Percentiles rank a stretch among this genome's conserved stretches.
Conservation (phyloP, 495 filamentous ascomycete genomes). For the Bryoglossum gracile region DNA sequence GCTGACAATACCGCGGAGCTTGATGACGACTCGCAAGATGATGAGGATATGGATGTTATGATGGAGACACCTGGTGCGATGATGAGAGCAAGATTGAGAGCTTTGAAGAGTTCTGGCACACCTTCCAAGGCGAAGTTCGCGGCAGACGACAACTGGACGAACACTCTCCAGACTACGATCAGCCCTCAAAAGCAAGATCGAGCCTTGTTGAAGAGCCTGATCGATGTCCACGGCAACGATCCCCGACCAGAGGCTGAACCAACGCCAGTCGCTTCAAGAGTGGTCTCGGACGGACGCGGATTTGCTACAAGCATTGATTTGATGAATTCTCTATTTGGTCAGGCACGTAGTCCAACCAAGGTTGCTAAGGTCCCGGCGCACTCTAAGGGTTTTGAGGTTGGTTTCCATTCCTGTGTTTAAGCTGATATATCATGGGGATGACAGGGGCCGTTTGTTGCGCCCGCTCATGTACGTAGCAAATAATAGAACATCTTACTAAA, state of each 20-base stretch:
- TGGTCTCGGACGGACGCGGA: conserved; percentile 43
- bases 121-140: conserved; percentile 54
- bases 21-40: conserved; percentile 34
- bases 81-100: conserved; percentile 47
- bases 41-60: conserved; percentile 26
- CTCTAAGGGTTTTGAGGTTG: conserved; percentile 68
- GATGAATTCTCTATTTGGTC: conserved; percentile 82
- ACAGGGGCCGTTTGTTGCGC: conserved; percentile 23
- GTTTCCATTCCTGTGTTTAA: conserved; percentile 41
- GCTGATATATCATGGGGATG: background rate
- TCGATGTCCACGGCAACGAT: conserved; percentile 31
- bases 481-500: conserved; percentile 33
- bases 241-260: conserved; percentile 11
- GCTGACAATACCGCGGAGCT: conserved; percentile 62
- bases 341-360: conserved; percentile 43
- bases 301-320: conserved; percentile 79
- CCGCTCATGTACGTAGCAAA: conserved; percentile 45
- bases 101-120: conserved; percentile 48
- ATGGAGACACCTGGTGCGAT: conserved; percentile 44
- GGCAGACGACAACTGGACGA: conserved; percentile 69
- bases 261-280: conserved; percentile 20
- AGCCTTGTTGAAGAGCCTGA: conserved; percentile 39
- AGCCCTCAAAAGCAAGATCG: conserved; percentile 86
- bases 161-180: conserved; percentile 84
- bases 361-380: conserved; percentile 37